Percentiles rank a stretch among this genome's conserved stretches.
These are phyloP conservation scores for Saccharomycopsis oosterbeekiorum DNA, from an alignment of 805 yeast species.

Conservation along the genomic window DNA sequence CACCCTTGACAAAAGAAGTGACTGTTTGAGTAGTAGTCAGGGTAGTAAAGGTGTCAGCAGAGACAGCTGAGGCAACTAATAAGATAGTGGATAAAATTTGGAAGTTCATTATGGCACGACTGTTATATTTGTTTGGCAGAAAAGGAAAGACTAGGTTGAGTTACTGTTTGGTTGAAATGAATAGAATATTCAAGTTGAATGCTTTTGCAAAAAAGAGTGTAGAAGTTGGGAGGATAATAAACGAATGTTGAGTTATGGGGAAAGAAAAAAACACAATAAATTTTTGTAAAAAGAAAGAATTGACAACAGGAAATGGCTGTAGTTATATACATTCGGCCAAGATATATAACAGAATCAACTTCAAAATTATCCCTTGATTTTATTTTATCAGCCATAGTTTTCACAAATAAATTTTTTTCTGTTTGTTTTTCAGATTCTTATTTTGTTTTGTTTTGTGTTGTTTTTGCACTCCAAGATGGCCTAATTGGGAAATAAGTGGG, in stretches of 20 bases:
- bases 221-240: not conserved
- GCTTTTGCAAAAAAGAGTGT: not conserved
- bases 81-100: not conserved
- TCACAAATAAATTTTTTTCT: not conserved
- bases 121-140: not conserved
- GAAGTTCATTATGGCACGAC: not conserved
- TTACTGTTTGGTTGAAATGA: not conserved
- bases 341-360: not conserved
- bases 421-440: not conserved
- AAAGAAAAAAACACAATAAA: not conserved
- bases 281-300: not conserved
- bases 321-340: not conserved
- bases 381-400: not conserved
- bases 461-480: not conserved
- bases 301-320: not conserved
- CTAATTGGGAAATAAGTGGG: not conserved
- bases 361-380: not conserved
- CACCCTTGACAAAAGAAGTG: not conserved
- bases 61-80: not conserved
- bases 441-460: not conserved
- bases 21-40: not conserved
- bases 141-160: not conserved
- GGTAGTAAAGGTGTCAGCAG: not conserved
- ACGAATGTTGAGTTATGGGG: not conserved
- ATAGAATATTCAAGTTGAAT: not conserved